Conservation (phyloP, 768 basidiomycete genomes). For the Sistotremastrum niveocremeum region DNA sequence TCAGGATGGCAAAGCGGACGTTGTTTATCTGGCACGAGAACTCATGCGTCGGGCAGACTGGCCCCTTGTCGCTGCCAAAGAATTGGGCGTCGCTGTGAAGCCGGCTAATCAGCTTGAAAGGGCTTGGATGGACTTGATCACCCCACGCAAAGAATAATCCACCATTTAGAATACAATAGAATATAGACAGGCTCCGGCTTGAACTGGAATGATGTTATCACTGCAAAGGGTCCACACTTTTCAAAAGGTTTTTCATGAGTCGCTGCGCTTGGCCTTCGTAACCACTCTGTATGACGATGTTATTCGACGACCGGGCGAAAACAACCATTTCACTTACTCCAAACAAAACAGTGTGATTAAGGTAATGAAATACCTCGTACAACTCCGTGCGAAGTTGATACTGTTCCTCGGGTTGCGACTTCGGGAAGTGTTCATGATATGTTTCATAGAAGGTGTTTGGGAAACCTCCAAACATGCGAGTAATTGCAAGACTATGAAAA, state of each 20-base stretch:
- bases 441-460: constrained; percentile 45
- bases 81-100: constrained; percentile 51
- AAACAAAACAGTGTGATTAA: constrained; percentile 71
- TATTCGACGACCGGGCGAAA: too few relatives aligned
- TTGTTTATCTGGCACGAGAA: constrained; percentile 54
- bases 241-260: too few relatives aligned
- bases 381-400: constrained; percentile 50
- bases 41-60: constrained; percentile 55
- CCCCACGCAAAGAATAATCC: constrained; percentile 2
- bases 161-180: too few relatives aligned
- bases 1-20: constrained; percentile 53
- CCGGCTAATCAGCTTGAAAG: constrained; percentile 62
- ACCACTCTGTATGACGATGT: too few relatives aligned
- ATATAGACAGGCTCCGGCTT: too few relatives aligned
- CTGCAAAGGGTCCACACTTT: too few relatives aligned
- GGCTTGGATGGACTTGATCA: constrained; percentile 34
- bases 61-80: constrained; percentile 44
- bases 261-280: too few relatives aligned
- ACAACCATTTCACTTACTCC: constrained; percentile 35
- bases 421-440: constrained; percentile 51
- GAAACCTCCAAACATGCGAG: constrained; percentile 71
- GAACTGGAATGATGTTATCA: too few relatives aligned
- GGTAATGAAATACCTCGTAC: constrained; percentile 72
- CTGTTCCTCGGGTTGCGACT: constrained; percentile 49
- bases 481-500: constrained; percentile 48